phyloP scores from a whole-genome alignment of 1,284 basidiomycete species.

The Flammula alnicola region DNA sequence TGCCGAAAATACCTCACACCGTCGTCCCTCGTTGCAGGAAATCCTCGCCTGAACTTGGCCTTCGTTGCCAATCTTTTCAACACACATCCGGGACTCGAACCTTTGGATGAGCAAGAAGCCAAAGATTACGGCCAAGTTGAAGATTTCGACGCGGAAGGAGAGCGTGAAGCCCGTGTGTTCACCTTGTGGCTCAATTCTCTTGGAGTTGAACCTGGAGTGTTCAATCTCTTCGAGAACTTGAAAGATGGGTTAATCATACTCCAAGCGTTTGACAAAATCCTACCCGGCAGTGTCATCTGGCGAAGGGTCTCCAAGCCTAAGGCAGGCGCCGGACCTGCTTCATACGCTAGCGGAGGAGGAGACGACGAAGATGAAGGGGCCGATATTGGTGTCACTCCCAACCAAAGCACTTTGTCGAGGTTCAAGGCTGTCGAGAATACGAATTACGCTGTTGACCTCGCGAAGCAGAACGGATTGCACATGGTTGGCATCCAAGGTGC shows the following conservation, averaged over 20 bases:
- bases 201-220: constrained; percentile 94
- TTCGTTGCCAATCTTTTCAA: constrained; percentile 99
- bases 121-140: constrained; percentile 87
- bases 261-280: constrained; percentile 96
- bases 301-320: constrained; percentile 93
- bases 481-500: constrained; percentile 97
- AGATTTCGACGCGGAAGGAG: constrained; percentile 98
- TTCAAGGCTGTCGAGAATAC: constrained; percentile 99
- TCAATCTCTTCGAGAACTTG: constrained; percentile 96
- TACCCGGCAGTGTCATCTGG: constrained; percentile 94
- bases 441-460: constrained; percentile 95
- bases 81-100: constrained; percentile 92
- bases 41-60: constrained; percentile 97
- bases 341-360: constrained; percentile 42
- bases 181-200: constrained; percentile 98
- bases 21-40: constrained; percentile 89
- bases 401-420: constrained; percentile 84
- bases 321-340: constrained; percentile 54
- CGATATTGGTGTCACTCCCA: constrained; percentile 78
- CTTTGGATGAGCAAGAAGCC: constrained; percentile 89
- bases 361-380: constrained; percentile 77
- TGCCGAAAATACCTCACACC: constrained; percentile 97
- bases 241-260: constrained; percentile 91
- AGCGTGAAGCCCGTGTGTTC: constrained; percentile 96
- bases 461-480: constrained; percentile 92